These are phyloP conservation scores for Sphagnum contortum DNA, from an alignment of 225 moss, liverwort and hornwort species.

Conservation along the genomic window DNA sequence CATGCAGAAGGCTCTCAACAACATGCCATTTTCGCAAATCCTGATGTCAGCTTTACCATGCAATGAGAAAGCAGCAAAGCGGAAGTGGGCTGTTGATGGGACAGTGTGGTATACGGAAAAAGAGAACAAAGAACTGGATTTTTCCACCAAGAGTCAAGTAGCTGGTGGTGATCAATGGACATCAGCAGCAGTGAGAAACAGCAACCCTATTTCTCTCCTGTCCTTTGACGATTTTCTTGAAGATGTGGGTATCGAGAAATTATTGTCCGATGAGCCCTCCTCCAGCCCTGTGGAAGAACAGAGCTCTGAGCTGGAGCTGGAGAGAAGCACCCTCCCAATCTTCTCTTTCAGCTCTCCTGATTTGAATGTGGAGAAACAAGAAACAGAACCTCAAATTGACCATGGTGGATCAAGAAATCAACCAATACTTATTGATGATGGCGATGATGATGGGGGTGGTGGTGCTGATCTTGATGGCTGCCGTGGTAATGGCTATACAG, in stretches of 20 bases:
- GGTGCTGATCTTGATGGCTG: too few relatives aligned
- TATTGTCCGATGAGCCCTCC: background rate
- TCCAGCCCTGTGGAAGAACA: background rate
- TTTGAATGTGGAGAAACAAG: background rate
- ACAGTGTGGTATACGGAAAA: conserved; percentile 25
- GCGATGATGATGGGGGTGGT: background rate
- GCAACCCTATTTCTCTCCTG: background rate
- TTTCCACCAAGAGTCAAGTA: conserved; percentile 38
- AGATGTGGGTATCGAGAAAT: conserved; percentile 13
- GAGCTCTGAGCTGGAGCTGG: too few relatives aligned
- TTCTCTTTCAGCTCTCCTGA: too few relatives aligned
- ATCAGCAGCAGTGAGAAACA: background rate
- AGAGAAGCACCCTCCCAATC: too few relatives aligned
- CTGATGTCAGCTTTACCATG: conserved; percentile 28
- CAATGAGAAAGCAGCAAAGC: conserved; percentile 5
- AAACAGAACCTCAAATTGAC: background rate
- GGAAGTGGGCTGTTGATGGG: conserved; percentile 37
- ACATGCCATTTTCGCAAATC: conserved; percentile 19
- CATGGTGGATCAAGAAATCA: background rate
- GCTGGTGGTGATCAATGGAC: conserved; percentile 15
- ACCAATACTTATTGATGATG: background rate
- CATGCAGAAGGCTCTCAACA: conserved; percentile 25
- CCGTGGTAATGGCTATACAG: too few relatives aligned
- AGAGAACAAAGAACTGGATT: conserved; percentile 18
- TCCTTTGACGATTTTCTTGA: conserved; percentile 23